These are phyloP conservation scores for Neopestalotiopsis rosae DNA, from an alignment of 2,329 filamentous ascomycete species.

Conservation along the genomic window DNA sequence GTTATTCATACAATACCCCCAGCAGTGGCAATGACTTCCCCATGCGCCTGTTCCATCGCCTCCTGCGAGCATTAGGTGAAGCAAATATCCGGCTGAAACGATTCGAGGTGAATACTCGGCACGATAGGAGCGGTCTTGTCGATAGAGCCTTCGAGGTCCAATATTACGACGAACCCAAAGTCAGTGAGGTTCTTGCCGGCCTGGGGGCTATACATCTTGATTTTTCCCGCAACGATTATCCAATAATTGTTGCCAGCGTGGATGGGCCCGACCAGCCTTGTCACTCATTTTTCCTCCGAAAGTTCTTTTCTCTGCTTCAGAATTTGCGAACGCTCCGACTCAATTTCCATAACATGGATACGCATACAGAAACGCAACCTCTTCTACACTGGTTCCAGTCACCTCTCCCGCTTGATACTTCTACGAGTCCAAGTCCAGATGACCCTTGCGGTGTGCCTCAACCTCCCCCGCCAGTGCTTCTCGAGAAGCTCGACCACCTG, in stretches of 20 bases:
- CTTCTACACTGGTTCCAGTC: constrained; percentile 48
- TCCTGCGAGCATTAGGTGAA: constrained; percentile 49
- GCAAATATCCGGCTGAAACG: constrained; percentile 42
- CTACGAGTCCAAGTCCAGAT: neutral
- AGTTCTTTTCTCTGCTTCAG: constrained; percentile 44
- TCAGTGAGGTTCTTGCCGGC: constrained; percentile 48
- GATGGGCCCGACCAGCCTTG: neutral
- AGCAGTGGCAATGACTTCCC: constrained; percentile 27
- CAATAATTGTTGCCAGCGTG: neutral
- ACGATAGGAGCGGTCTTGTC: constrained; percentile 31
- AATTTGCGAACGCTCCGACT: constrained; percentile 59
- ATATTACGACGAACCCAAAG: constrained; percentile 38
- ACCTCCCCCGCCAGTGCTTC: constrained; percentile 30
- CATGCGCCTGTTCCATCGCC: constrained; percentile 43
- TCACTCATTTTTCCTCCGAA: constrained; percentile 18
- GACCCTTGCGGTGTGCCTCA: neutral
- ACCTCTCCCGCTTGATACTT: constrained; percentile 14
- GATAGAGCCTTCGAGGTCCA: constrained; percentile 54
- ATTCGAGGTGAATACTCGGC: constrained; percentile 54
- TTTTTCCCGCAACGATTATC: constrained; percentile 23
- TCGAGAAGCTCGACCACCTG: constrained; percentile 44
- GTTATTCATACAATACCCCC: neutral
- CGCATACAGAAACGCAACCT: constrained; percentile 22
- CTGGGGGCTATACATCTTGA: constrained; percentile 52
- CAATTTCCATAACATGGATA: constrained; percentile 44